phyloP scores from a whole-genome alignment of 225 moss, liverwort and hornwort species.

The Climacium dendroides region DNA sequence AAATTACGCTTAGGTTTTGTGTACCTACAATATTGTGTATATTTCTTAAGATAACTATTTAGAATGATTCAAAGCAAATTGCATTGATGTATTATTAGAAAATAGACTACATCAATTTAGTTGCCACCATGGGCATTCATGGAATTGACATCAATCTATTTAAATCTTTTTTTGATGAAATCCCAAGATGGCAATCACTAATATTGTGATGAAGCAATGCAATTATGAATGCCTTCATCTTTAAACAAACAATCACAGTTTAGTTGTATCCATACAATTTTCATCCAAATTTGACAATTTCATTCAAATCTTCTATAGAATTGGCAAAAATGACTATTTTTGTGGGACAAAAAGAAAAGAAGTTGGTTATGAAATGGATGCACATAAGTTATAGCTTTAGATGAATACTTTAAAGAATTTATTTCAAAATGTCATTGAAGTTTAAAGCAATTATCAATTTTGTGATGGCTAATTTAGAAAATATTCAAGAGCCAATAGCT shows the following conservation, averaged over 20 bases:
- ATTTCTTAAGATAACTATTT: background rate
- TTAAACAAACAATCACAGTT: background rate
- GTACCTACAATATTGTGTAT: background rate
- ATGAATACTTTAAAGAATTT: background rate
- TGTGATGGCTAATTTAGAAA: background rate
- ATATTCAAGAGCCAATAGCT: background rate
- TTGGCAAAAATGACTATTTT: background rate
- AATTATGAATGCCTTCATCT: rapidly evolving
- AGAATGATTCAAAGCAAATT: background rate
- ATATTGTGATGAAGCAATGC: background rate
- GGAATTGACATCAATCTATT: background rate
- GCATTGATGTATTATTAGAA: background rate
- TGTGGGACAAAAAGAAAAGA: rapidly evolving
- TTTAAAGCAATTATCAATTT: background rate
- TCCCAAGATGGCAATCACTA: background rate
- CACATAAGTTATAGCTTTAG: background rate
- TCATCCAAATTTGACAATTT: background rate
- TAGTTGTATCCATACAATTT: background rate
- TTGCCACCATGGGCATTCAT: rapidly evolving
- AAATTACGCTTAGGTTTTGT: background rate
- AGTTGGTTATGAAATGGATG: background rate
- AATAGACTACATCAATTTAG: background rate
- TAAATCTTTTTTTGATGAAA: background rate
- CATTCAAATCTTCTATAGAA: background rate
- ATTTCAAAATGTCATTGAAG: background rate